Base-by-base conservation (phyloP, 1,284 basidiomycete species). In the Austroboletus novae-zelandiae region DNA sequence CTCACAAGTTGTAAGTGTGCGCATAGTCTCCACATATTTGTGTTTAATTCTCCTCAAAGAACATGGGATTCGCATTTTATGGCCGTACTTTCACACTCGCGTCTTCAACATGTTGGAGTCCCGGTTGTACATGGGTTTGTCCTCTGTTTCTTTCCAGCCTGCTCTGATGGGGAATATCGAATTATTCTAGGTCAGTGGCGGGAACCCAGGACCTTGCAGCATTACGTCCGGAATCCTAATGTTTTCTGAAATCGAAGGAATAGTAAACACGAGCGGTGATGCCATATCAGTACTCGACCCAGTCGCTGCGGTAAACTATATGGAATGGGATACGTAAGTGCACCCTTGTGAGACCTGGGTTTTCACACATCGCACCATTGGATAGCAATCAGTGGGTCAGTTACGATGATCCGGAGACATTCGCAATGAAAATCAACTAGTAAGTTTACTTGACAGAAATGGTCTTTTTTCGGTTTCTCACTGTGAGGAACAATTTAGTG, bases 371-470 rank as follows among this genome's bases (percentile, higher is more conserved):
- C 20, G 17, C 27, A 9, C 20, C 8, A n/a, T 27, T n/a, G 36
- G 9, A n/a, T 27, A 46, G 45, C 29, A 46, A 46, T 29, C 45
- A 46, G 37, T 46, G 45, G 45, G 18, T 46, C 37, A 46, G 45
- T 17, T 46, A 40, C 18, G 45, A 46, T 20, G 31, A 46, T 15
- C 36, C 45, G 20, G 45, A 46, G 30, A 46, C 37, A 4, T 46
- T 46, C 18, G 37, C 3, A 39, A 40, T 40, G n/a, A 46, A 46
- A 27, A 23, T 46, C 5, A 46, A 40, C 30, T 46, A 46, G 45
- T 46, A 8, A 20, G 45, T 40, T n/a, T 17, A 37, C n/a, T 37
- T 37, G 4, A 40, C 18, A 39, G 30, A 31, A 31, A 7, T 31
- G 30, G 11, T 31, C 8, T 8, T 31, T 8, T 8, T 31, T 31